Evolutionary conservation across 345 rosid species (phyloP), one percentile per base, ranked within the genome.

Genomic region (Excoecaria cochinchinensis): DNA sequence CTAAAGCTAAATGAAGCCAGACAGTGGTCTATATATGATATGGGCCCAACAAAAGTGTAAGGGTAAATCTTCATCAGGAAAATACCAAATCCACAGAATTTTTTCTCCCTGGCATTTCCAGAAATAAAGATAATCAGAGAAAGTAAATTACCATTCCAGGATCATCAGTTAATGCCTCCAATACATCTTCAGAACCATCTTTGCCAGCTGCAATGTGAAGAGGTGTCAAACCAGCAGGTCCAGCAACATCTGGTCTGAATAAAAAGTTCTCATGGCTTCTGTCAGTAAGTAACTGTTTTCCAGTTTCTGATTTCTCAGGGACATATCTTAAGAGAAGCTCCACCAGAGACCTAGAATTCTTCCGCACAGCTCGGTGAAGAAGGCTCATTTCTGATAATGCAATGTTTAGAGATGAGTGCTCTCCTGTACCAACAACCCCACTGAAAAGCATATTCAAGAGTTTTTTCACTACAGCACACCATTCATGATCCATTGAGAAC

Each of bases 171-270:
- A 96, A 82, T 66, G 97, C 92, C 73, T 93, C 95, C 76, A 96
- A 76, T 48, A 92, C 89, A 69, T 87, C 94, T 85, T 96, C 97
- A 39, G 99, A 93, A 76, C 89, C 94, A 84, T 96, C 99, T 90
- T 89, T 96, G 71, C 99, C 99, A 1, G 99, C 99, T 67, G 97
- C 99, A 74, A 96, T 90, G 85, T 96, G 99, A 74, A 93, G 97
- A 82, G 99, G 98, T 31, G 99, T 96, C 89, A 93, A 87, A 84
- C 99, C 97, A 31, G 89, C 94, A 59, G 98, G 97, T 74, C 99
- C 99, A 19, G 79, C n/a, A 51, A 75, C 89, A 83, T 96, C 94
- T 1, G 99, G 99, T 82, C 87, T 90, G 77, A 96, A 96, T 83
- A 93, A 78, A 76, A 70, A 80, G 78, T 55, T 63, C 60, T 68